phyloP scores from a whole-genome alignment of 306 rosid species.

The Delonix regia region DNA sequence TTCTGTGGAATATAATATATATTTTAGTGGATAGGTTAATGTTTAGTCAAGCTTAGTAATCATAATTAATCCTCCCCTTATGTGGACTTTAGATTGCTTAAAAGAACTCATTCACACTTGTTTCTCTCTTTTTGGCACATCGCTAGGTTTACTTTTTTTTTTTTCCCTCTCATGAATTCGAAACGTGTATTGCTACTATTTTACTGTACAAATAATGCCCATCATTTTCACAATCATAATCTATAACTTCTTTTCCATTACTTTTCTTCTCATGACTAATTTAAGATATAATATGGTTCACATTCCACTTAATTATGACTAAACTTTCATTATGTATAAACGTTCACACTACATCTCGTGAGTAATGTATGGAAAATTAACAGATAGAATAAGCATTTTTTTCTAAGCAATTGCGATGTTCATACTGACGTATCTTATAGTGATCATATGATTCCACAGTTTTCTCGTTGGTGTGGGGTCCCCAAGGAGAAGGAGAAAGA shows the following conservation, averaged over 20 bases:
- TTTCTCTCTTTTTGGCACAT: neutral
- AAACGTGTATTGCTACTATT: neutral
- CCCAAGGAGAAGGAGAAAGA: neutral
- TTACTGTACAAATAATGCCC: neutral
- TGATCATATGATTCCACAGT: neutral
- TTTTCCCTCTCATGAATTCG: too few relatives aligned
- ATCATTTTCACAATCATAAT: neutral
- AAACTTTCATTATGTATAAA: too few relatives aligned
- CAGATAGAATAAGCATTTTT: neutral
- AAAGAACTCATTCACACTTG: neutral
- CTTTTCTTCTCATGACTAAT: neutral
- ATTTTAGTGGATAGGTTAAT: neutral
- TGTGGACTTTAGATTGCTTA: neutral
- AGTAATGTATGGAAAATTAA: too few relatives aligned
- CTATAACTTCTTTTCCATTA: neutral
- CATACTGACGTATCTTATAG: neutral
- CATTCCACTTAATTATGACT: neutral
- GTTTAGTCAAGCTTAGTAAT: neutral
- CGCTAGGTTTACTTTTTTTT: neutral
- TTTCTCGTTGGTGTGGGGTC: neutral
- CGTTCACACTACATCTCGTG: neutral
- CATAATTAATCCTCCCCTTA: neutral
- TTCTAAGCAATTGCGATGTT: neutral
- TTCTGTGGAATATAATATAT: too few relatives aligned
- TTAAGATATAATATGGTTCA: neutral